Evolutionary conservation across 176 grass and related monocot species (phyloP).

Genomic region (Bonia amplexicaulis): DNA sequence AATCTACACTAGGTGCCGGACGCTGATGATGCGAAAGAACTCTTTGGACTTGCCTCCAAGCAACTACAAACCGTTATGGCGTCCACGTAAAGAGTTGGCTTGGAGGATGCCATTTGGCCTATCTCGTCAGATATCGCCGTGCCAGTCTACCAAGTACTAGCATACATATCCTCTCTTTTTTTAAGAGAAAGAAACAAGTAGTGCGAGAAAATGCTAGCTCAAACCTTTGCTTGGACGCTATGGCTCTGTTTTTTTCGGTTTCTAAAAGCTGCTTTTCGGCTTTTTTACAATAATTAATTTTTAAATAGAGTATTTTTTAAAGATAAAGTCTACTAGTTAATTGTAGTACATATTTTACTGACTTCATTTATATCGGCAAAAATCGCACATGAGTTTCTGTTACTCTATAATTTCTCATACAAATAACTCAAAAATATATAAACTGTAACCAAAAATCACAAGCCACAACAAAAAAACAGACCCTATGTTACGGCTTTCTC

Average conservation of each 20-base stretch:
- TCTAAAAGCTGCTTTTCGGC: no score
- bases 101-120: slow-evolving; percentile 1
- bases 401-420: no score
- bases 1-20: not conserved
- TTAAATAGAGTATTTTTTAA: no score
- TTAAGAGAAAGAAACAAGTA: not conserved
- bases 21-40: not conserved
- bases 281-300: no score
- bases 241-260: no score
- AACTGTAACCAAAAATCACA: no score
- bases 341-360: no score
- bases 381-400: no score
- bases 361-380: no score
- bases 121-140: not conserved
- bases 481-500: not conserved
- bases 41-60: slow-evolving; percentile 30
- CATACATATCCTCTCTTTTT: not conserved
- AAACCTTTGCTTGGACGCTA: slow-evolving; percentile 20
- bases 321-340: no score
- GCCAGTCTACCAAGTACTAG: not conserved
- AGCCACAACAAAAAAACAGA: no score
- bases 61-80: slow-evolving; percentile 2
- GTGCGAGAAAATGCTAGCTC: not conserved
- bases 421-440: no score
- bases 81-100: slow-evolving; percentile 21